Percentiles rank a stretch among this genome's conserved stretches.
Evolutionary conservation across 495 filamentous ascomycete species (phyloP).

Genomic region (Venustampulla echinocandica): DNA sequence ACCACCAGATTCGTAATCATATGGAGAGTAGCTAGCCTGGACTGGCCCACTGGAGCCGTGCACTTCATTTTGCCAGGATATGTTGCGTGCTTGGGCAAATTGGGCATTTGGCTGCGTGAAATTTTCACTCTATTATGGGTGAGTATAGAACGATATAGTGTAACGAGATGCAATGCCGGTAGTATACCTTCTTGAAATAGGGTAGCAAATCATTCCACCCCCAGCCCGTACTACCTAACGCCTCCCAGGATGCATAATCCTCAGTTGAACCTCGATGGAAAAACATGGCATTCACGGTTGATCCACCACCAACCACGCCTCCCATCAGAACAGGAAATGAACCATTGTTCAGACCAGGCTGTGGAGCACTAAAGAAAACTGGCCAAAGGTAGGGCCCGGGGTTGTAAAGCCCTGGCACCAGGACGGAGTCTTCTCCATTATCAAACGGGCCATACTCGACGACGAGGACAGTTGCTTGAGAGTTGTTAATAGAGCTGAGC

Average conservation of each 20-base stretch:
- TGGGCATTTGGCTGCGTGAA: constrained; percentile 16
- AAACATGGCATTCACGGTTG: constrained; percentile 41
- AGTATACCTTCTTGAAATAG: constrained; percentile 26
- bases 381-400: constrained; percentile 25
- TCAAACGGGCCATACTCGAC: constrained; percentile 40
- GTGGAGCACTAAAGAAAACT: not conserved
- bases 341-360: constrained; percentile 31
- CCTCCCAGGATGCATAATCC: constrained; percentile 16
- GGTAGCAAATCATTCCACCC: constrained; percentile 11
- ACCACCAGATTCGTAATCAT: constrained; percentile 1
- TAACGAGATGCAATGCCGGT: not conserved
- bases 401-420: constrained; percentile 30
- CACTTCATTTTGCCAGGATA: constrained; percentile 21
- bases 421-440: constrained; percentile 19
- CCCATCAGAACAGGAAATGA: constrained; percentile 39
- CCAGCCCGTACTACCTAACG: constrained; percentile 14
- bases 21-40: constrained; percentile 16
- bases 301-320: constrained; percentile 48
- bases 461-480: constrained; percentile 34
- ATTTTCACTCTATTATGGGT: constrained; percentile 5
- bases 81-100: constrained; percentile 25
- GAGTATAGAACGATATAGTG: not conserved
- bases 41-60: constrained; percentile 23
- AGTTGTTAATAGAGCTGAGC: not conserved
- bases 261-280: constrained; percentile 25